Evolutionary conservation across 345 rosid species (phyloP).

Genomic region (Lepidium aucheri): DNA sequence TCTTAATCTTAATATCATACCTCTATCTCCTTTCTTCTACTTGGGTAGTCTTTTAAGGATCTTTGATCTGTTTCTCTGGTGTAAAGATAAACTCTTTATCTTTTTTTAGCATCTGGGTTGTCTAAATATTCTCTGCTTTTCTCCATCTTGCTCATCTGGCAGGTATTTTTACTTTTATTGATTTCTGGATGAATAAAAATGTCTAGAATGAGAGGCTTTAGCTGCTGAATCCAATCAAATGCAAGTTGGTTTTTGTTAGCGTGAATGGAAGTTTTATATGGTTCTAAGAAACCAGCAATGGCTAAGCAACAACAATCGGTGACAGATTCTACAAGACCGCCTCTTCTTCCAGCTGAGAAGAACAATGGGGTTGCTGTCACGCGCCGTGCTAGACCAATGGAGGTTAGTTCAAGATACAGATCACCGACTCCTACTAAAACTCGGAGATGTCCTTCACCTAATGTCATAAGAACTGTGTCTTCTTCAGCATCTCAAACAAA

Average conservation of each 20-base stretch:
- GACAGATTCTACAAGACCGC: constrained; percentile 47
- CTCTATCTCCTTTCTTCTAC: not conserved
- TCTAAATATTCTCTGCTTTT: constrained; percentile 36
- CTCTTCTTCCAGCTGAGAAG: constrained; percentile 63
- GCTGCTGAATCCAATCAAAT: constrained; percentile 34
- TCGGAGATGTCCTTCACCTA: constrained; percentile 69
- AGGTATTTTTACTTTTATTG: constrained; percentile 47
- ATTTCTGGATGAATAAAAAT: constrained; percentile 42
- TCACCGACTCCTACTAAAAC: constrained; percentile 47
- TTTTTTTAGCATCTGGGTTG: constrained; percentile 23
- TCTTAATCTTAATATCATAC: not conserved
- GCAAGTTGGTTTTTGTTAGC: constrained; percentile 37
- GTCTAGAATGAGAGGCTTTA: constrained; percentile 23
- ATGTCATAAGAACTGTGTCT: constrained; percentile 35
- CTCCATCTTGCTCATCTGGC: constrained; percentile 38
- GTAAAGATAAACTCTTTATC: constrained; percentile 43
- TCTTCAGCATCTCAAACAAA: constrained; percentile 38
- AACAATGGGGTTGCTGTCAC: constrained; percentile 38
- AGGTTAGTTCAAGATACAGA: constrained; percentile 71
- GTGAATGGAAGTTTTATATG: constrained; percentile 60
- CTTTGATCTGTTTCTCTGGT: constrained; percentile 26
- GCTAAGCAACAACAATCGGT: constrained; percentile 40
- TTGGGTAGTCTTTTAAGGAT: not conserved
- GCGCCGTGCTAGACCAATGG: constrained; percentile 52
- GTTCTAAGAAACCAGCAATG: constrained; percentile 31